Evolutionary conservation across 495 filamentous ascomycete species (phyloP), one percentile per base, ranked within the genome.

Genomic region (Daldinia decipiens): DNA sequence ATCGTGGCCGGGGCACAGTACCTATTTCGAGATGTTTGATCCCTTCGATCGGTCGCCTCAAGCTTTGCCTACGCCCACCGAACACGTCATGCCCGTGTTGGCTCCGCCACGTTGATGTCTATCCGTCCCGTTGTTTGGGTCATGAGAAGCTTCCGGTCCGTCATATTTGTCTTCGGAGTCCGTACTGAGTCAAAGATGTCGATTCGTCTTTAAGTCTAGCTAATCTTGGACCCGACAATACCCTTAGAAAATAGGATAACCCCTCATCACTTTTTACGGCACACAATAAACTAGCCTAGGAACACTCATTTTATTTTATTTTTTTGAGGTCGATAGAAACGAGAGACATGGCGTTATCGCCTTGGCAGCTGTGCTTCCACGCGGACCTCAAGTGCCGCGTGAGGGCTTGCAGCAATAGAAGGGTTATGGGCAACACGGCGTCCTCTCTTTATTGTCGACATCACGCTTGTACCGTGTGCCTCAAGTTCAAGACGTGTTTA

Each of bases 321-420:
- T 4, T 17, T 9, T 17, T 8, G 40, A 50, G 9, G 24, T 3
- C n/a, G 1, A n/a, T 7, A 5, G 17, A 45, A 31, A 29, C 17
- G 21, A 12, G 21, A 26, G 5, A n/a, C 39, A 72, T 72, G 70
- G 50, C 60, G 5, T 12, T 72, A 21, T 72, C 65, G 9, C 65
- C 70, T 24, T 72, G 70, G 70, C 65, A 72, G 60, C 70, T 72
- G 26, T 72, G 70, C 61, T 72, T 68, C 56, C 70, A 72, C 15
- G 51, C 62, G 21, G 71, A 73, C 24, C 57, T 62, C 19, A 70
- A 70, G 62, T 73, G 71, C 59, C 57, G 45, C 13, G 66, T 65
- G 34, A 40, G 47, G 11, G 12, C 26, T 15, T 73, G 71, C 53
- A 70, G 31, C 24, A 73, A 70, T 36, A 70, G 39, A 62, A 53